Base-by-base conservation (phyloP, 2,329 filamentous ascomycete species). In the Aspergillus unguis region DNA sequence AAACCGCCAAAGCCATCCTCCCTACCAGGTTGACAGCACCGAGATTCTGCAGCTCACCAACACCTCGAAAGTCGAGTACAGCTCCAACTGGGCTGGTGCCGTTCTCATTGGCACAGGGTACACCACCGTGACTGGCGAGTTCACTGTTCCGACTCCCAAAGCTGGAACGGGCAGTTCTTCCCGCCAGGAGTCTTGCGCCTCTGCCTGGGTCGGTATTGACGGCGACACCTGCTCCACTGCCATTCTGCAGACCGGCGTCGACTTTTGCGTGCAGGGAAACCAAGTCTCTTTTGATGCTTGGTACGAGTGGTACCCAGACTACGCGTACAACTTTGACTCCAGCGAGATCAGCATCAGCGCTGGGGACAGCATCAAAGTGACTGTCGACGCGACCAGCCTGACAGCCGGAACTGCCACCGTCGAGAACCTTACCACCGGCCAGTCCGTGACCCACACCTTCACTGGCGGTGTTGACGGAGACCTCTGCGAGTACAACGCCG, bases 221-320 rank as follows among this genome's bases (percentile, higher is more conserved):
- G 81, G 81, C n/a, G 78, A 82, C 58, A 80, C 78, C 5, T 83
- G 77, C 66, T 57, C 57, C 23, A 74, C 68, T 5, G 77, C 79
- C 7, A 81, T 83, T 48, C 68, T 83, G 2, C 80, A 83, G 65
- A 79, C 79, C 3, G 81, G 81, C 42, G 64, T 84, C 43, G 80
- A 83, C 65, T 81, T 82, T 65, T 76, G 74, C 44, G 65, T 78
- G 29, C 59, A 72, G 37, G 71, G 68, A 2, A 66, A 65, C 23
- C 55, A 62, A 0, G 72, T 75, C 3, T 73, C 68, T 6, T 83
- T 75, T 58, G 75, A 78, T 48, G 79, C 80, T 11, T 84, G 81
- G 80, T 83, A 82, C 59, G 80, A 83, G 64, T 84, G 80, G 80
- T 81, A 78, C 62, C 80, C 80, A 2, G 77, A 81, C 63, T 78